These are phyloP conservation scores for Mrakia blollopis DNA, from an alignment of 768 basidiomycete species.

Conservation along the genomic window DNA sequence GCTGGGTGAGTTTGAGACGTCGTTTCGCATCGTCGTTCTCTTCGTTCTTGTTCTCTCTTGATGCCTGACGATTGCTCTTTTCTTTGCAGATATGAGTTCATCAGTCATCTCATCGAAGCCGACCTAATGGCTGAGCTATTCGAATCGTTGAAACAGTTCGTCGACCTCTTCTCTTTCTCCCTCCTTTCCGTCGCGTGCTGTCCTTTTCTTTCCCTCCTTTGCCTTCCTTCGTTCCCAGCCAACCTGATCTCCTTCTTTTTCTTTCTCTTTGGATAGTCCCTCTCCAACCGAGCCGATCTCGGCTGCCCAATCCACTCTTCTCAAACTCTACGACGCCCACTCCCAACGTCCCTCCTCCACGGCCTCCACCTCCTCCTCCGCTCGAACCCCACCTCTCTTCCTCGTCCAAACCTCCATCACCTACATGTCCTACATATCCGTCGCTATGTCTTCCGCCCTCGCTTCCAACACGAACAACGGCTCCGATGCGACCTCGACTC, in stretches of 20 bases:
- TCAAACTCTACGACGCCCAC: constrained; percentile 82
- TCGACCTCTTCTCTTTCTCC: constrained; percentile 39
- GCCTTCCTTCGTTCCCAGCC: too few species aligned
- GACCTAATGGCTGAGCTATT: constrained; percentile 61
- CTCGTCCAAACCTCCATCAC: constrained; percentile 59
- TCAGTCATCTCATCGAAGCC: constrained; percentile 53
- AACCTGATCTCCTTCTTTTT: background rate
- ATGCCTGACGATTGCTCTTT: too few species aligned
- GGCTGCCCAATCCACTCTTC: constrained; percentile 77
- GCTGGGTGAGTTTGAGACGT: constrained; percentile 25
- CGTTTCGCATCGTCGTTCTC: background rate
- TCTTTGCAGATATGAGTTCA: constrained; percentile 25
- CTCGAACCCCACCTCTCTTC: constrained; percentile 44
- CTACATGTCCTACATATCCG: constrained; percentile 58
- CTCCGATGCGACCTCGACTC: background rate
- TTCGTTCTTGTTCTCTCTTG: background rate
- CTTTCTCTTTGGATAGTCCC: constrained; percentile 45
- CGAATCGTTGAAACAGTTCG: constrained; percentile 58
- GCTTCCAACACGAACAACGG: too few species aligned
- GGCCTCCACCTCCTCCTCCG: background rate
- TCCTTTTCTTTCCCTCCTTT: constrained; percentile 25
- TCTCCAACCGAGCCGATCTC: constrained; percentile 62
- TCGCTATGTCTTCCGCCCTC: constrained; percentile 45
- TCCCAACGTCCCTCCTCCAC: constrained; percentile 48
- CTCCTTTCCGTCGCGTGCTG: background rate